phyloP scores from a whole-genome alignment of 768 basidiomycete genomes.

The Suillus sp. region DNA sequence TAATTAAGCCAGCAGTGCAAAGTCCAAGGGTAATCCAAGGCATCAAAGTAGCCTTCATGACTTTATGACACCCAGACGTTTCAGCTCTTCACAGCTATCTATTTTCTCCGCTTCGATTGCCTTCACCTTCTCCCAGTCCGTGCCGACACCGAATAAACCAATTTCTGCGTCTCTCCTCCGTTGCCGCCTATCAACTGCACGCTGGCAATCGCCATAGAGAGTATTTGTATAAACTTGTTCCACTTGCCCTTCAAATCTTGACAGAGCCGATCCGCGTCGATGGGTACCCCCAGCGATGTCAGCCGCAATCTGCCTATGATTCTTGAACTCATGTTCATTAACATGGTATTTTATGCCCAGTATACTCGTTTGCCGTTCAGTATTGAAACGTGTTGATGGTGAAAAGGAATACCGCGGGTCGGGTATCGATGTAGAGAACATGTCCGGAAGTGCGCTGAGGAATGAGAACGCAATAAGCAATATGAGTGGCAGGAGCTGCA shows the following conservation, averaged over 20 bases:
- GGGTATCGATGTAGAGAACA: slow-evolving; percentile 70
- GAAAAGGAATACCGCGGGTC: slow-evolving; percentile 82
- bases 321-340: slow-evolving; percentile 70
- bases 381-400: slow-evolving; percentile 58
- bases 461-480: slow-evolving; percentile 85
- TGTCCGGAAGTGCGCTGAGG: slow-evolving; percentile 73
- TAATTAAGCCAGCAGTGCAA: slow-evolving; percentile 12
- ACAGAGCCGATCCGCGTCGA: slow-evolving; percentile 38
- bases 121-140: slow-evolving; percentile 89
- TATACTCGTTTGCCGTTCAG: slow-evolving; percentile 69
- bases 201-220: slow-evolving; percentile 72
- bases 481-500: slow-evolving; percentile 84
- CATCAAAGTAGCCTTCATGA: slow-evolving; percentile 21
- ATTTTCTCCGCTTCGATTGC: slow-evolving; percentile 70
- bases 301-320: slow-evolving; percentile 75
- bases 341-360: slow-evolving; percentile 85
- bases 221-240: slow-evolving; percentile 76
- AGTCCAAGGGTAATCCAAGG: slow-evolving; percentile 20
- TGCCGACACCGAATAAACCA: slow-evolving; percentile 89
- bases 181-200: slow-evolving; percentile 65
- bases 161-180: slow-evolving; percentile 73
- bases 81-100: slow-evolving; percentile 78
- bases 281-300: slow-evolving; percentile 56
- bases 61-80: slow-evolving; percentile 56
- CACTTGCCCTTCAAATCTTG: slow-evolving; percentile 71